A percentile compares a stretch with the other conserved stretches of the same genome.
Conservation (phyloP, 441 rosid genomes). For the Pelargonium cotyledonis region DNA sequence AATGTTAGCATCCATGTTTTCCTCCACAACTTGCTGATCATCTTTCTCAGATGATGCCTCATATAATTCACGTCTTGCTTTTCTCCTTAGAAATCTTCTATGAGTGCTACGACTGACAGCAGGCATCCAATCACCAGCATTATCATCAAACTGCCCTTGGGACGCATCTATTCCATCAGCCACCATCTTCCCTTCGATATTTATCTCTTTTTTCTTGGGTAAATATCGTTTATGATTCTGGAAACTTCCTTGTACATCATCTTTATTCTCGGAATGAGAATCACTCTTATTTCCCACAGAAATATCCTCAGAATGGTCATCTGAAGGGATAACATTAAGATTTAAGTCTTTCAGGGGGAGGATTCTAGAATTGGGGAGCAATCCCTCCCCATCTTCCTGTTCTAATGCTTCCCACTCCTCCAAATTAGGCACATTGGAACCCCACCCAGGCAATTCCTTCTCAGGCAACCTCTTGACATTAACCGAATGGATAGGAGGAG, state of each 20-base stretch:
- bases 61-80: slow-evolving; percentile 50
- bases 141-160: slow-evolving; percentile 50
- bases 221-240: slow-evolving; percentile 42
- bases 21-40: slow-evolving; percentile 43
- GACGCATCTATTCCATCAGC: slow-evolving; percentile 86
- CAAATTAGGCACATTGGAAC: slow-evolving; percentile 81
- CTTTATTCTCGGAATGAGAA: slow-evolving; percentile 38
- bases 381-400: slow-evolving; percentile 38
- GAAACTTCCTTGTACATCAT: slow-evolving; percentile 35
- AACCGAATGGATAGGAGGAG: slow-evolving; percentile 71
- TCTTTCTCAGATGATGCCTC: slow-evolving; percentile 53
- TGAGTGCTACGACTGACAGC: slow-evolving; percentile 89
- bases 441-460: slow-evolving; percentile 92
- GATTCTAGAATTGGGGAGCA: slow-evolving; percentile 45
- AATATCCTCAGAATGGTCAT: slow-evolving; percentile 40
- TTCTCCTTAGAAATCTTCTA: slow-evolving; percentile 68
- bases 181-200: slow-evolving; percentile 72
- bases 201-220: slow-evolving; percentile 50
- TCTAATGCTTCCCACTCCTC: slow-evolving; percentile 93
- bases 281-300: slow-evolving; percentile 34
- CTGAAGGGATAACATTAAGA: slow-evolving; percentile 38
- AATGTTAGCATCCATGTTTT: slow-evolving; percentile 22
- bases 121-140: slow-evolving; percentile 70
- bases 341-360: slow-evolving; percentile 75
- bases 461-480: slow-evolving; percentile 73